Conservation (phyloP, 768 basidiomycete genomes). For the Mycena floridula region DNA sequence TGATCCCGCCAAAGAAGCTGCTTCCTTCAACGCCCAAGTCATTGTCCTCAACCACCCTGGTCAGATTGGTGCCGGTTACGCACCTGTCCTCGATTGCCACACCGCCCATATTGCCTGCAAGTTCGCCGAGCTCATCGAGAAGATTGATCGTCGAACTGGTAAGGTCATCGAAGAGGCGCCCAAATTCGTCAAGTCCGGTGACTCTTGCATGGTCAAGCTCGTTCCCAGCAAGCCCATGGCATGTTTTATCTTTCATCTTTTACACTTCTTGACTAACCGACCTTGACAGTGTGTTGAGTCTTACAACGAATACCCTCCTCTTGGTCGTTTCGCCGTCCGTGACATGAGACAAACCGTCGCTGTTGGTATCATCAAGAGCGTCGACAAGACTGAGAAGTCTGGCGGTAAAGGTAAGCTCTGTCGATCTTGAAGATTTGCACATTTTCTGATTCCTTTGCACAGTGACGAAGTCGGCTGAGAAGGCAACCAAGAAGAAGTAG, state of each 20-base stretch:
- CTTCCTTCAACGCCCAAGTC: slow-evolving; percentile 99
- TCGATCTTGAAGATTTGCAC: not conserved
- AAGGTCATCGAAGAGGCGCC: slow-evolving; percentile 83
- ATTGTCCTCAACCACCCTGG: slow-evolving; percentile 99
- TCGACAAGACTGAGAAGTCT: slow-evolving; percentile 89
- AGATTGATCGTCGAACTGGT: slow-evolving; percentile 98
- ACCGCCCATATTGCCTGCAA: slow-evolving; percentile 99
- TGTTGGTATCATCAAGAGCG: slow-evolving; percentile 97
- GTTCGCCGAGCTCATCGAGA: slow-evolving; percentile 97
- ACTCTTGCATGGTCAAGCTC: slow-evolving; percentile 98
- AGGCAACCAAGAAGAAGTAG: slow-evolving; percentile 95
- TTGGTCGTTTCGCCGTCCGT: slow-evolving; percentile 99
- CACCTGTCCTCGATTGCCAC: slow-evolving; percentile 99
- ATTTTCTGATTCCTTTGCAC: slow-evolving; percentile 7
- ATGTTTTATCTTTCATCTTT: slow-evolving; percentile 17
- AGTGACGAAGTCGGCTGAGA: slow-evolving; percentile 96
- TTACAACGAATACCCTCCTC: slow-evolving; percentile 97
- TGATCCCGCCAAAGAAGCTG: slow-evolving; percentile 98
- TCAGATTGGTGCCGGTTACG: slow-evolving; percentile 99
- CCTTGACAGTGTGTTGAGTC: slow-evolving; percentile 61
- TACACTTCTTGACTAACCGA: slow-evolving; percentile 18
- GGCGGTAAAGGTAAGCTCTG: slow-evolving; percentile 70
- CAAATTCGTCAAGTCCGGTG: slow-evolving; percentile 99
- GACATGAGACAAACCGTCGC: slow-evolving; percentile 99
- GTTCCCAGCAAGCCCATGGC: slow-evolving; percentile 93